Evolutionary conservation across 306 rosid genomes (phyloP), one percentile per base, ranked within the genome.

Genomic region (Pyrus pyrifolia): DNA sequence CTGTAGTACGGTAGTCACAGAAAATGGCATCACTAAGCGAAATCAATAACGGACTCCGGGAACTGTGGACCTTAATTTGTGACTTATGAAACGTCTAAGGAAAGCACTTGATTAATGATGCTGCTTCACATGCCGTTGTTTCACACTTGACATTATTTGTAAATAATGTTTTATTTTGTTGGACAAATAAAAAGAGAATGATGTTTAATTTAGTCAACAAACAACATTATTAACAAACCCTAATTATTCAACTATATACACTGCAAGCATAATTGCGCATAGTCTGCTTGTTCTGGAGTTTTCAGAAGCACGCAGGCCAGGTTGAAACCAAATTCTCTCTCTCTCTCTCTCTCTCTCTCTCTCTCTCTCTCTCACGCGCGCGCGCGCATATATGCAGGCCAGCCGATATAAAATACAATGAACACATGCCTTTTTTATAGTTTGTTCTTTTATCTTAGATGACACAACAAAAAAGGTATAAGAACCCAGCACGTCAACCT

Each of bases 161-260:
- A 9, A 40, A 40, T 40, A 9, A 40, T 40, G 45, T 44, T 40
- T 40, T 40, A 40, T 40, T 8, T 40, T 40, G 45, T 40, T 40
- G 44, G 3, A 7, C 44, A 40, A 40, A 40, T 40, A 40, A 80
- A 58, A 58, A 71, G 73, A 80, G 80, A 31, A 73, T 83, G 79
- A 72, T 67, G 79, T 45, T 75, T 83, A 75, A 76, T 58, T 81
- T 79, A 79, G 35, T 5, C 61, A 67, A 31, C 42, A 78, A 81
- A 81, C 70, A 67, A 81, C 63, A 70, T 49, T 71, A 38, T 68
- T 22, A 25, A 53, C 59, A 64, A 78, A 57, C 67, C 62, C 75
- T 80, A 74, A 80, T 81, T 76, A 73, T 53, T 76, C 65, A 64
- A 77, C 80, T 63, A 67, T 71, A 72, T 79, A 57, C 88, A 75